phyloP scores from a whole-genome alignment of 2,329 filamentous ascomycete species.

The Trichophyton benhamiae region DNA sequence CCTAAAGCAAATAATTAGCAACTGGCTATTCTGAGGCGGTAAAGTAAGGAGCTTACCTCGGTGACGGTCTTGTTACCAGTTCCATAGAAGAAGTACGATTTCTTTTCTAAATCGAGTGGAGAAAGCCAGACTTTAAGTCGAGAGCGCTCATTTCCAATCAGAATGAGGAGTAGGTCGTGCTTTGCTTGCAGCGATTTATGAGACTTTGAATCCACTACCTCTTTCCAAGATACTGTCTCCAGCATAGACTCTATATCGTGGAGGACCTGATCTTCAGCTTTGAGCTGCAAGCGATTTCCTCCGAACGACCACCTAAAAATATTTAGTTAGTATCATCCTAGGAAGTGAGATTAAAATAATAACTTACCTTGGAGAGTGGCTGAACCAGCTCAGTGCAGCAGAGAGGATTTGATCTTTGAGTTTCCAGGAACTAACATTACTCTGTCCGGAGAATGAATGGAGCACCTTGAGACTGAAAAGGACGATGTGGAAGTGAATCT shows the following conservation, averaged over 20 bases:
- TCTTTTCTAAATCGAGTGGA: constrained; percentile 56
- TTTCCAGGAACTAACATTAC: constrained; percentile 59
- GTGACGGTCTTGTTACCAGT: constrained; percentile 20
- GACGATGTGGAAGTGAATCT: constrained; percentile 81
- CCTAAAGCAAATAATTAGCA: constrained; percentile 6
- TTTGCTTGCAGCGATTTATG: constrained; percentile 61
- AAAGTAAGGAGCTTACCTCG: constrained; percentile 5
- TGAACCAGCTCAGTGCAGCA: constrained; percentile 82
- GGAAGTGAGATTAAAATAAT: background rate
- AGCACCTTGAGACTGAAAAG: constrained; percentile 71
- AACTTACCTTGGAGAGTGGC: constrained; percentile 52
- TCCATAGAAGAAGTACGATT: constrained; percentile 38
- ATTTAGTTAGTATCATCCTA: constrained; percentile 11
- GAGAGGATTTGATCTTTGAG: constrained; percentile 83
- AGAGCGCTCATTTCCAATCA: constrained; percentile 74
- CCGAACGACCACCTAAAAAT: constrained; percentile 70
- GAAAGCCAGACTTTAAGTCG: constrained; percentile 82
- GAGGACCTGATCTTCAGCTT: constrained; percentile 76
- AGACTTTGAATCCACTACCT: constrained; percentile 34
- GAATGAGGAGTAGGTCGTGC: constrained; percentile 65
- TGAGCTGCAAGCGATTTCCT: constrained; percentile 83
- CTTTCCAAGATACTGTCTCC: constrained; percentile 49
- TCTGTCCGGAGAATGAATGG: constrained; percentile 52
- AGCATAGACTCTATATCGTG: constrained; percentile 60
- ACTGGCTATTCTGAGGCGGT: background rate